Evolutionary conservation across 257 asterid genomes (phyloP), one percentile per base, ranked within the genome.

Genomic region (Hygrophila difformis): DNA sequence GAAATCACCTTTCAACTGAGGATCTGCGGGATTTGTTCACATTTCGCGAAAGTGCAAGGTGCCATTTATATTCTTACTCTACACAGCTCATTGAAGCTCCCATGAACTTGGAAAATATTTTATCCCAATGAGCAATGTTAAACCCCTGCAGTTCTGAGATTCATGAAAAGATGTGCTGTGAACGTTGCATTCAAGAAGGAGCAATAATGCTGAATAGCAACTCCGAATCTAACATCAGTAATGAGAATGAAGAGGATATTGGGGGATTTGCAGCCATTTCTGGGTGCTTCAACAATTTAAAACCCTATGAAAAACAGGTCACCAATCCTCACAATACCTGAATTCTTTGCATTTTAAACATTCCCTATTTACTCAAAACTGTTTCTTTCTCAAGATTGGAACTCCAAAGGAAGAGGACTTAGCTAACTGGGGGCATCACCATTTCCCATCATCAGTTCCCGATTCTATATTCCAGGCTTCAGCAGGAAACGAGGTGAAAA

Each of bases 351-450:
- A 18, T 19, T 49, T 14, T 21, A 28, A 18, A n/a, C 43, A 33
- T 35, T 64, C 4, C 31, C 4, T 53, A 19, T 66, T 45, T 17
- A 47, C 51, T 48, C 0, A 57, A 24, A 61, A 31, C 21, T 2
- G n/a, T 8, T 20, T 51, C 52, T 34, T 35, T 24, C 36, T 69
- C 38, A 61, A 88, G 97, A 79, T 89, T 20, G 94, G 98, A 67
- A 63, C 84, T 56, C 96, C 98, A 5, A 85, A 77, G 68, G 98
- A 89, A 63, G 98, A 89, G 60, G 94, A 89, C 63, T 70, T 86
- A 62, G 86, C 77, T 38, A 80, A 58, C 60, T 85, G 96, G 98
- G 98, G 94, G 16, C 98, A 89, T 74, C 96, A 89, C 61, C 68
- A 70, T 50, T 66, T 37, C 49, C 93, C 98, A 42, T 70, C 81